Conservation (phyloP, 176 grass and related monocot genomes). For the Eremochloa ophiuroides region DNA sequence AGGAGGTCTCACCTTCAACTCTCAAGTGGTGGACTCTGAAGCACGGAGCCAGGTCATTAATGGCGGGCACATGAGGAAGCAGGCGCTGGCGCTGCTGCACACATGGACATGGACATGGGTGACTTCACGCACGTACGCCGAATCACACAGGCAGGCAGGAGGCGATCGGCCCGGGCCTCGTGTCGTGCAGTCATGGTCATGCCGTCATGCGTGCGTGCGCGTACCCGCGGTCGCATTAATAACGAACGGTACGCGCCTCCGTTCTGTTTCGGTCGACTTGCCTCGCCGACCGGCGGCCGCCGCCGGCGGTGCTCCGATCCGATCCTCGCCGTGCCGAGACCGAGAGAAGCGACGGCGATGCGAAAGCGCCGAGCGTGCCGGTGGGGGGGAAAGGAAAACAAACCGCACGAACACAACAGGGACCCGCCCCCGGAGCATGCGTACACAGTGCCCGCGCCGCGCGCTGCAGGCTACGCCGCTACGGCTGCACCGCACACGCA, state of each 20-base stretch:
- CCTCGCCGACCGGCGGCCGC: not conserved
- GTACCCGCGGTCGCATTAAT: not conserved
- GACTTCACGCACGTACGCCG: slow-evolving; percentile 1
- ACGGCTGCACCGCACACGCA: not conserved
- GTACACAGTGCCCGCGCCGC: not conserved
- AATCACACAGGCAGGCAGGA: not conserved
- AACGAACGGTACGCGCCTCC: not conserved
- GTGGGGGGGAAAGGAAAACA: too few species aligned
- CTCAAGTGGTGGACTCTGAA: not conserved
- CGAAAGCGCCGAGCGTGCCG: too few species aligned
- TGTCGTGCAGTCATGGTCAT: not conserved
- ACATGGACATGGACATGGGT: not conserved
- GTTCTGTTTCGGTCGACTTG: not conserved
- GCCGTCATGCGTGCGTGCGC: not conserved
- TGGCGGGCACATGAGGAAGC: not conserved
- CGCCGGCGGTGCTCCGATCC: not conserved
- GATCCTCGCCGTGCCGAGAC: not conserved
- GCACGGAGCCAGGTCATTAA: not conserved
- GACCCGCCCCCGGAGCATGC: not conserved
- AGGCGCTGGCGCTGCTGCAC: not conserved
- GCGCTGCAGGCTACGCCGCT: not conserved
- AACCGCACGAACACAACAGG: not conserved
- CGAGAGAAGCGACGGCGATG: not conserved
- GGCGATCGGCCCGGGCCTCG: not conserved
- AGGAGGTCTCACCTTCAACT: too few species aligned